Base-by-base conservation (phyloP, 73 alveolate genomes). In the Symbiodinium natans region DNA sequence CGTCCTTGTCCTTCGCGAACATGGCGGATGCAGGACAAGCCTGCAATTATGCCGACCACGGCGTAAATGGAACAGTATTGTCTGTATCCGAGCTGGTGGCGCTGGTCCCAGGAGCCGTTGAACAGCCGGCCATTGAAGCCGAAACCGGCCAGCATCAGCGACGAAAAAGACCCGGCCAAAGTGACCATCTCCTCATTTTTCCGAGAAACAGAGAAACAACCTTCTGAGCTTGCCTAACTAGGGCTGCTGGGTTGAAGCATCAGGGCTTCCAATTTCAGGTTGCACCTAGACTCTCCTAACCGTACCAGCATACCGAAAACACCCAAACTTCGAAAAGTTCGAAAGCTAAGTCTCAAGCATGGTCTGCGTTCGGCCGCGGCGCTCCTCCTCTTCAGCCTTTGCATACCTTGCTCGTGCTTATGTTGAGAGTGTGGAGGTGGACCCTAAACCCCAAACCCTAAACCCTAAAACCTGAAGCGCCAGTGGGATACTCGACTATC, bases 121-220 rank as follows among this genome's bases (percentile, higher is more conserved):
- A 86, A 86, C n/a, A 86, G 41, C 6, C 41, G 40, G 29, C 93
- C 93, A n/a, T 86, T 86, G 63, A 86, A 86, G 54, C 93, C 93
- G 39, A 86, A 86, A 48, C 83, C 93, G 13, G 93, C 93, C 63
- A 86, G 25, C 15, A 52, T 25, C 17, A 31, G n/a, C 23, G 83
- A 42, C 41, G 83, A 48, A 41, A 86, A 86, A 0, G 40, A 39
- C 1, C 93, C 93, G 56, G 23, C 31, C 71, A 52, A 11, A 0
- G n/a, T 8, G 71, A 52, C 71, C 71, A 52, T 52, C 71, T 52
- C 71, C 68, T 52, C 68, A 52, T 52, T 48, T 52, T 27, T 27
- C 68, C 68, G 21, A 52, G 17, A 52, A 52, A 6, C 68, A 52
- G n/a, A 52, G 68, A 3, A 52, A 11, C 68, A 52, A 52, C 68